phyloP scores from a whole-genome alignment of 306 rosid species.

The Albizia julibrissin region DNA sequence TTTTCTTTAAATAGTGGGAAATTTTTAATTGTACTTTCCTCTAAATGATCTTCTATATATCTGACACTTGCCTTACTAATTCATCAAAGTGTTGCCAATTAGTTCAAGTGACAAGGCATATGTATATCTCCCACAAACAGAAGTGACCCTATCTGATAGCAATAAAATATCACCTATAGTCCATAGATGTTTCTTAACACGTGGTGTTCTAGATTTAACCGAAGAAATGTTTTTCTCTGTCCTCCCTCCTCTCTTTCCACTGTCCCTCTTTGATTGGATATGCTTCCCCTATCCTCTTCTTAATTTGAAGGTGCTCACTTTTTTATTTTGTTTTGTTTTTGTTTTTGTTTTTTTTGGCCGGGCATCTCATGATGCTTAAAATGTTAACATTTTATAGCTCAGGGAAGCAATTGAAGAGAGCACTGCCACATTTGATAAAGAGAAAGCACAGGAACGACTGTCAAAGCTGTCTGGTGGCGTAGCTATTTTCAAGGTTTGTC shows the following conservation, averaged over 20 bases:
- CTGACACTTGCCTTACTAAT: neutral
- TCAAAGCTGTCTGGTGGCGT: slow-evolving; percentile 95
- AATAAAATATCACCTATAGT: neutral
- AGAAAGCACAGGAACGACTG: slow-evolving; percentile 89
- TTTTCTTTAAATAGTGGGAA: neutral
- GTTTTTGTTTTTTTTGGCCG: neutral
- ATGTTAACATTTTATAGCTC: slow-evolving; percentile 52
- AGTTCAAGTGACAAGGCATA: slow-evolving; percentile 10
- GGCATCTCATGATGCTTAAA: slow-evolving; percentile 8
- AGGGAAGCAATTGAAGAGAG: slow-evolving; percentile 72
- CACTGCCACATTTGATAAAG: slow-evolving; percentile 82
- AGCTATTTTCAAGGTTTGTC: slow-evolving; percentile 85
- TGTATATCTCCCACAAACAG: neutral
- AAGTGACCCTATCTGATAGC: neutral
- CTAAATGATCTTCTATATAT: neutral
- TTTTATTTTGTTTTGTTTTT: neutral
- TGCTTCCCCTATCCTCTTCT: neutral
- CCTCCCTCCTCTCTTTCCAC: neutral
- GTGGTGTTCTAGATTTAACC: neutral
- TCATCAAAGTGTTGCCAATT: neutral
- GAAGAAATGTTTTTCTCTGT: neutral
- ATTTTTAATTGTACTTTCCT: slow-evolving; percentile 4
- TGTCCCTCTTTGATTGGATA: neutral
- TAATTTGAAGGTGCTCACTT: neutral
- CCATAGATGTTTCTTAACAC: neutral